Base-by-base conservation (phyloP, 2,329 filamentous ascomycete species). In the Colletotrichum sp. region DNA sequence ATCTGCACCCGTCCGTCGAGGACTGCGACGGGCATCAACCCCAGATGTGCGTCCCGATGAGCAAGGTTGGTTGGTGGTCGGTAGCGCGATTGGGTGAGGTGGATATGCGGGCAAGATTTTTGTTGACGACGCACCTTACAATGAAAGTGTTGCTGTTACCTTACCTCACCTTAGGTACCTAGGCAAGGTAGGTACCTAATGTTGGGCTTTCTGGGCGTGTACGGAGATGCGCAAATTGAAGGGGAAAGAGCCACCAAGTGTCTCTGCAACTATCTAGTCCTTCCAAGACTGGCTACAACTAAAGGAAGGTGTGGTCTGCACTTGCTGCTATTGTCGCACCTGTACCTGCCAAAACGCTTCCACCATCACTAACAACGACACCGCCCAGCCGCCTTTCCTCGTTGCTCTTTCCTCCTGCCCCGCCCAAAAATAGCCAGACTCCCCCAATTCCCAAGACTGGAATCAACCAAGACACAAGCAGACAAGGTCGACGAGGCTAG, bases 391-490 rank as follows among this genome's bases (percentile, higher is more conserved):
- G 71, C 61, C 55, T 66, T 67, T 71, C 36, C 60, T 60, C 62
- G 38, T 71, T 66, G 48, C 28, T 66, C 60, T 74, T 74, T 74
- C 26, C 67, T 71, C 66, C 60, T 55, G 15, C 28, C 43, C 43
- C 43, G 24, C 58, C 72, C 62, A n/a, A 64, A 72, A 73, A 32
- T 58, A 73, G 60, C 71, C 34, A 64, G 26, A 28, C 43, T 52
- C n/a, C n/a, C 43, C 43, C n/a, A 52, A 52, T 13, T 8, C 43
- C 43, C 43, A 52, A 52, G 43, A 18, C 18, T 68, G 73, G 70
- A 73, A 75, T 72, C 70, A 73, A 64, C n/a, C 12, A 28, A 68
- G 64, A 75, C 64, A 58, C 73, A 68, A 68, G 66, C 66, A 73
- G 69, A 66, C 30, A 71, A 62, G 67, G 32, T n/a, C 15, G 55